Evolutionary conservation across 2,329 filamentous ascomycete genomes (phyloP), one percentile per base, ranked within the genome.

Genomic region (Venturiaceae sp.): DNA sequence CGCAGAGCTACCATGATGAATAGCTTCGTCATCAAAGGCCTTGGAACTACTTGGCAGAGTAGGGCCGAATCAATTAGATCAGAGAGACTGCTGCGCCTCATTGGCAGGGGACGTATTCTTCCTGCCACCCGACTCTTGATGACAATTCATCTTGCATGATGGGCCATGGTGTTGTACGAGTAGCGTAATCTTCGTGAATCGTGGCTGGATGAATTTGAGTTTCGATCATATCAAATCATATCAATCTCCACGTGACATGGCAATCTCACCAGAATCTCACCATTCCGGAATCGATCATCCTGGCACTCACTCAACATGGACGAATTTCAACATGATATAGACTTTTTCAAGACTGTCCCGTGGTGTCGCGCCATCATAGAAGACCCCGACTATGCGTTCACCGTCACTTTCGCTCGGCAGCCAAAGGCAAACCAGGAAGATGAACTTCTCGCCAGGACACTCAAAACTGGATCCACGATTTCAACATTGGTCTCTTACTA

Each of bases 401-500:
- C 71, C 26, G 69, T 72, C 11, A 73, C 72, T 7, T 68, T 66
- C 28, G 71, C 71, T 28, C 74, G 78, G 3, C 46, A 50, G 1
- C 66, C 68, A 2, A 78, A 79, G 57, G 1, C 23, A 16, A 62
- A 59, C 55, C 67, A 65, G 16, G 78, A 81, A 64, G 80, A 85
- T 67, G 70, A 74, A 1, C 74, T 84, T 50, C 73, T 82, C 63
- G 75, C 78, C 2, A 72, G 75, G 34, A 83, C 80, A 0, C 72
- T 86, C 54, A 75, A 78, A 55, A 77, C 78, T 1, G 62, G 68
- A 1, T 69, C 73, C 26, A 82, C 81, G 5, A 76, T 86, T 56
- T 64, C 71, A 1, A 67, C 67, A 3, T 77, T 75, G 62, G 63
- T 81, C 11, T 68, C 71, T 23, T 71, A 61, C 28, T 36, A 37